Conservation (phyloP, 2,329 filamentous ascomycete species). For the Catunica adiposa region DNA sequence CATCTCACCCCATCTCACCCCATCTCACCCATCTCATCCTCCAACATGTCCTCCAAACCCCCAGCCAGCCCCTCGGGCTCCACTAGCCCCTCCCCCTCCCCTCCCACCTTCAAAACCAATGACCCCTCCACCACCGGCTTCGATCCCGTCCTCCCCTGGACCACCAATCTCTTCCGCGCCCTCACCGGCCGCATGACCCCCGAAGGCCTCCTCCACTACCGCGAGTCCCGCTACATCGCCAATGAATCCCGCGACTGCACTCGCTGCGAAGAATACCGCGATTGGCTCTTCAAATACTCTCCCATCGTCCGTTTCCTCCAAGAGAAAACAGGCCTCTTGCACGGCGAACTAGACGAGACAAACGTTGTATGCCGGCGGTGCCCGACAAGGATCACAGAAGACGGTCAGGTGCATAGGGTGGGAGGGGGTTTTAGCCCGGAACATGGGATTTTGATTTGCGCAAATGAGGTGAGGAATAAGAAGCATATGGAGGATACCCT, state of each 20-base stretch:
- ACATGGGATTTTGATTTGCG: constrained; percentile 80
- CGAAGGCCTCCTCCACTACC: constrained; percentile 58
- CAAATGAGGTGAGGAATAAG: constrained; percentile 69
- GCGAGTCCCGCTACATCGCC: constrained; percentile 54
- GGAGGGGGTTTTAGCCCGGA: constrained; percentile 73
- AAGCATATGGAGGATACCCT: constrained; percentile 85
- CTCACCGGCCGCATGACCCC: constrained; percentile 55
- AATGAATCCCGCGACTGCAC: constrained; percentile 66
- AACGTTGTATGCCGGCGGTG: constrained; percentile 79
- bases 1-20: not conserved
- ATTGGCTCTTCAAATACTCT: constrained; percentile 71
- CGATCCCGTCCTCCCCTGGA: constrained; percentile 45
- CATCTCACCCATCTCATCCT: not conserved
- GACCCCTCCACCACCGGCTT: constrained; percentile 46
- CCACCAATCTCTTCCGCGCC: constrained; percentile 76
- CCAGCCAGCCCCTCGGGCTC: not conserved
- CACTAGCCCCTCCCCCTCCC: not conserved
- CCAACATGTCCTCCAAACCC: constrained; percentile 5
- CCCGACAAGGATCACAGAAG: constrained; percentile 37
- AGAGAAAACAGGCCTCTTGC: constrained; percentile 63
- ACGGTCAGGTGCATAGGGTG: constrained; percentile 45
- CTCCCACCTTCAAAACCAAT: constrained; percentile 30
- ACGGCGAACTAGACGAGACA: constrained; percentile 52
- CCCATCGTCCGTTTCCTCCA: constrained; percentile 77
- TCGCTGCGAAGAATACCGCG: constrained; percentile 63